Percentiles rank a stretch among this genome's conserved stretches.
These are phyloP conservation scores for Limnanthes douglasii DNA, from an alignment of 345 rosid genomes.

Conservation along the genomic window DNA sequence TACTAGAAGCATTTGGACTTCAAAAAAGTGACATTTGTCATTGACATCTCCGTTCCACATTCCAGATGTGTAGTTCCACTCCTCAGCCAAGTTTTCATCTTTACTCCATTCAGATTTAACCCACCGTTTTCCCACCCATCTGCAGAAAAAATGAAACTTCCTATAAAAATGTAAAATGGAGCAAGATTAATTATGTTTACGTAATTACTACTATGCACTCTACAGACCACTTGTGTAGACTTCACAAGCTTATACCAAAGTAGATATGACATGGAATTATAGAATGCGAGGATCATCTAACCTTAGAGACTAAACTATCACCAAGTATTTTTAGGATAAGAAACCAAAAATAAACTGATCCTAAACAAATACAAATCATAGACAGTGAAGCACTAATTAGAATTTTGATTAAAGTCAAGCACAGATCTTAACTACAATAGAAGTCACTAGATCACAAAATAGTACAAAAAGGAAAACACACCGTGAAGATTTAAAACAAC, in stretches of 20 bases:
- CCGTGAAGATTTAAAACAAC: too few species aligned
- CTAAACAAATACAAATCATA: too few species aligned
- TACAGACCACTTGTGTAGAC: not conserved
- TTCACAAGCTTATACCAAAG: not conserved
- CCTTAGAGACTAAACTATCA: not conserved
- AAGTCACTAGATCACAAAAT: too few species aligned
- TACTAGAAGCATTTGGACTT: not conserved
- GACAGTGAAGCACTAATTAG: too few species aligned
- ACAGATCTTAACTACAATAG: too few species aligned
- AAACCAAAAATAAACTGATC: too few species aligned
- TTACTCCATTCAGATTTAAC: constrained; percentile 69
- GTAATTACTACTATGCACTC: not conserved
- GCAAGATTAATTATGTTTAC: not conserved
- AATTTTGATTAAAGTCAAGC: too few species aligned
- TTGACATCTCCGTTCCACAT: constrained; percentile 62
- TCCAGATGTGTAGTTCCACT: constrained; percentile 74
- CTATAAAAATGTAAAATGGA: not conserved
- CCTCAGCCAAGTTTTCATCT: constrained; percentile 62
- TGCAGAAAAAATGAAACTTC: constrained; percentile 4
- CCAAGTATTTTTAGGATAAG: too few species aligned
- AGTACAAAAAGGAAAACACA: too few species aligned
- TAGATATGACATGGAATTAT: not conserved
- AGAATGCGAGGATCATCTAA: not conserved
- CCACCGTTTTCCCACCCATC: constrained; percentile 85
- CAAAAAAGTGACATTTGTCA: constrained; percentile 40